Percentiles rank a stretch among this genome's conserved stretches.
Conservation (phyloP, 2,329 filamentous ascomycete genomes). For the Thermoascus crustaceus region DNA sequence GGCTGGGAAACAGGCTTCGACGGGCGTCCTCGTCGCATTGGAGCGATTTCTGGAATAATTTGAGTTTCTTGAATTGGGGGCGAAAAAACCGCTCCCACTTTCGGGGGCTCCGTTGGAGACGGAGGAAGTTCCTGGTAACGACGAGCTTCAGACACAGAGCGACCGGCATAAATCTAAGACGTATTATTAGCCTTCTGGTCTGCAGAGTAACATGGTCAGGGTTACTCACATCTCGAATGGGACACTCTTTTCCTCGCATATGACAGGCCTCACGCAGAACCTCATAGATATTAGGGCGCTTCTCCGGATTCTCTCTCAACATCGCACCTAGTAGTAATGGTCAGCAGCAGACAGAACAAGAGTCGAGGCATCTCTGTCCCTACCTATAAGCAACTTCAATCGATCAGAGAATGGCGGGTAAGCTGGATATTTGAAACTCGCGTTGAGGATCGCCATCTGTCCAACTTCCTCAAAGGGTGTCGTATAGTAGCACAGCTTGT, state of each 20-base stretch:
- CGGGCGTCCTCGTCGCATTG: conserved; percentile 84
- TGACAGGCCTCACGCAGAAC: conserved; percentile 77
- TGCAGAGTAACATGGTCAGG: neutral
- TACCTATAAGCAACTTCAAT: conserved; percentile 83
- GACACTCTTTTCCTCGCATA: conserved; percentile 80
- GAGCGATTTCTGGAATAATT: conserved; percentile 77
- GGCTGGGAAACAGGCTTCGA: conserved; percentile 42
- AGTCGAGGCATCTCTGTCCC: conserved; percentile 18
- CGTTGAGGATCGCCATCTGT: conserved; percentile 93
- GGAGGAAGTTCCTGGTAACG: conserved; percentile 53
- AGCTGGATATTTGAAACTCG: conserved; percentile 81
- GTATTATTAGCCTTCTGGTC: conserved; percentile 4
- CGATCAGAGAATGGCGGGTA: conserved; percentile 86
- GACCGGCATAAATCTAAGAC: conserved; percentile 59
- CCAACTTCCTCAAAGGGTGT: conserved; percentile 97
- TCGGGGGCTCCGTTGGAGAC: conserved; percentile 48
- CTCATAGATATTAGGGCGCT: conserved; percentile 88
- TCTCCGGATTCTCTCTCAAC: conserved; percentile 73
- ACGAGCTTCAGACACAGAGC: conserved; percentile 56
- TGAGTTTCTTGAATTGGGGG: conserved; percentile 64
- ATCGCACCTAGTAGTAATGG: conserved; percentile 58
- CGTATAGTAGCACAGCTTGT: conserved; percentile 98
- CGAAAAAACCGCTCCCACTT: conserved; percentile 73
- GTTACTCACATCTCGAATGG: conserved; percentile 72
- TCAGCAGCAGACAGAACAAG: conserved; percentile 14